Base-by-base conservation (phyloP, 495 filamentous ascomycete genomes). In the Trichocladium uniseriatum region DNA sequence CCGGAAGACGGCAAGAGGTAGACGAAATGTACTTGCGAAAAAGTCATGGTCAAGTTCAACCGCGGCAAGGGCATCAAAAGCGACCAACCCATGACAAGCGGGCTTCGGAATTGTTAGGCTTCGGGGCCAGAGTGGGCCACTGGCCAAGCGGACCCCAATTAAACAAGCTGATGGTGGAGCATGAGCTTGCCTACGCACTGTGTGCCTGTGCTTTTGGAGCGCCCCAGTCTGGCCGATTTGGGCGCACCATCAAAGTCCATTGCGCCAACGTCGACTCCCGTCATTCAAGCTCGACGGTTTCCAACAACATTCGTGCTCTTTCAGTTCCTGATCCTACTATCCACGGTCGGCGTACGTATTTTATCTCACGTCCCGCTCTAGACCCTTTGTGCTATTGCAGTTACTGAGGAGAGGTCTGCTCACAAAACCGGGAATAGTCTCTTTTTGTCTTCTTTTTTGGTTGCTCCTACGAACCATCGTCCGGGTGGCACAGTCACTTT, bases 231-330 rank as follows among this genome's bases (percentile, higher is more conserved):
- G 56, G 56, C 51, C 51, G 48, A 47, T 51, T 49, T 60, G 54
- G 51, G 51, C 43, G 44, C 53, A 44, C 47, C 38, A 32, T 24
- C 50, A 49, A 45, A 52, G 40, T 48, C 48, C 53, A 55, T 54
- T 55, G 56, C 52, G 55, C 57, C 58, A 63, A 55, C 51, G 48
- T 48, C 50, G 43, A 50, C 51, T 52, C 52, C 54, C 54, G 45
- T 56, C 54, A 58, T 49, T 60, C 52, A 29, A 60, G 57, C 54
- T 62, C 52, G 51, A 47, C 57, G 49, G 45, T 37, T 54, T 53
- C 44, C 51, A 39, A 21, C 45, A 50, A 51, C 35, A 45, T 55
- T 44, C 43, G 38, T 53, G 43, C 43, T 55, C 47, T 29, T 42
- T 38, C 44, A 57, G 45, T 51, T 52, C 19, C 48, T 48, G 31